Percentiles rank a stretch among this genome's conserved stretches.
Evolutionary conservation across 371 early-diverging fungal species (phyloP).

Genomic region (Mucor plumbeus): DNA sequence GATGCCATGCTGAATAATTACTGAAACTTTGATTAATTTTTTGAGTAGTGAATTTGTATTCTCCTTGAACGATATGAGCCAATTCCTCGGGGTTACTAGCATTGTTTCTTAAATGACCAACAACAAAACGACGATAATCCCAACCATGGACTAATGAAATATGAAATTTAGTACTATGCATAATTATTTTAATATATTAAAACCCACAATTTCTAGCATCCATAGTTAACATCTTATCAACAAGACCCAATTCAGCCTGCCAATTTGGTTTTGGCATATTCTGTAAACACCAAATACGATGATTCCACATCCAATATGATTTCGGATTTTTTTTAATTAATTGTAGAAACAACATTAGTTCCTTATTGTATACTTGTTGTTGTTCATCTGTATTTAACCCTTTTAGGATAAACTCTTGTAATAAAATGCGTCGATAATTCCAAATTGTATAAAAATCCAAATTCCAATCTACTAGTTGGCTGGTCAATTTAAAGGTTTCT

Average conservation of each 20-base stretch:
- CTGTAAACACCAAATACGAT: slow-evolving; percentile 88
- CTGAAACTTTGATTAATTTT: slow-evolving; percentile 92
- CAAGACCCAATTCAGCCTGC: slow-evolving; percentile 79
- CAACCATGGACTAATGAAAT: slow-evolving; percentile 89
- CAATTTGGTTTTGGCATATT: slow-evolving; percentile 78
- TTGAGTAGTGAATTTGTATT: slow-evolving; percentile 84
- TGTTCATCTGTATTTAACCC: slow-evolving; percentile 25
- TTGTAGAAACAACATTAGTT: slow-evolving; percentile 70
- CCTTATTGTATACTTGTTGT: slow-evolving; percentile 50
- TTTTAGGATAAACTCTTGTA: slow-evolving; percentile 52
- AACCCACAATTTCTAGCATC: slow-evolving; percentile 93
- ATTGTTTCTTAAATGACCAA: slow-evolving; percentile 49
- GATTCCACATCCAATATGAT: slow-evolving; percentile 96
- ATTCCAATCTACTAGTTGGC: slow-evolving; percentile 74
- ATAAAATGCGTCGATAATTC: slow-evolving; percentile 82
- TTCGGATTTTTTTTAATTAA: slow-evolving; percentile 77
- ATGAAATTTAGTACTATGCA: neutral
- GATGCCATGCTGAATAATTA: slow-evolving; percentile 98
- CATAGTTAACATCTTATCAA: slow-evolving; percentile 75
- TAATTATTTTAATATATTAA: neutral
- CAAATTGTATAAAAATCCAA: slow-evolving; percentile 92
- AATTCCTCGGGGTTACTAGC: slow-evolving; percentile 24
- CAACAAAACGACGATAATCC: slow-evolving; percentile 90
- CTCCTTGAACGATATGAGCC: slow-evolving; percentile 44
- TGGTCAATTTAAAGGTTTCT: slow-evolving; percentile 70